Evolutionary conservation across 176 grass and related monocot species (phyloP).

Genomic region (Avena atlantica): DNA sequence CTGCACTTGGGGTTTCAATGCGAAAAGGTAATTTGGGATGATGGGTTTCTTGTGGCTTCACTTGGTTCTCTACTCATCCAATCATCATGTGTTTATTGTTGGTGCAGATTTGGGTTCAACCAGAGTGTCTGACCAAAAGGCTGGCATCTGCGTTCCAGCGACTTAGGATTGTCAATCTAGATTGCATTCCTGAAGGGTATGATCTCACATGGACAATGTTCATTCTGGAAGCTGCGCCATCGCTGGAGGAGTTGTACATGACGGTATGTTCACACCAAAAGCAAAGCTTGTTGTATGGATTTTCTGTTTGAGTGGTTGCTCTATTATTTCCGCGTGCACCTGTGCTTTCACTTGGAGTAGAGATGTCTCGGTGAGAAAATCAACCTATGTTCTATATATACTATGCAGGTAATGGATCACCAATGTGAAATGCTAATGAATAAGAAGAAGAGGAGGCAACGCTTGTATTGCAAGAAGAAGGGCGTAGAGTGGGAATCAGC

Average conservation of each 20-base stretch:
- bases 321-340: not conserved
- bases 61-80: not conserved
- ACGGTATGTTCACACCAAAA: not conserved
- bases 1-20: not conserved
- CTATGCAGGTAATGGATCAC: not conserved
- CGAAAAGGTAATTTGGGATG: not conserved
- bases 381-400: not conserved
- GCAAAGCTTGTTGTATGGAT: not conserved
- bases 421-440: not conserved
- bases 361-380: not conserved
- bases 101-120: slow-evolving; percentile 1
- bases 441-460: not conserved
- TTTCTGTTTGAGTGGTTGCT: not conserved
- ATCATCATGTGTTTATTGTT: not conserved
- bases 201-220: slow-evolving; percentile 13
- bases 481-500: not conserved
- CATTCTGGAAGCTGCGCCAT: not conserved
- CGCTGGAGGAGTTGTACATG: not conserved
- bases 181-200: not conserved
- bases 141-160: not conserved
- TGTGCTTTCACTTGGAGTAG: not conserved
- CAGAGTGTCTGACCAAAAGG: not conserved
- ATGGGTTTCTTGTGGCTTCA: not conserved
- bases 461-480: not conserved
- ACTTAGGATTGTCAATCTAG: slow-evolving; percentile 7